These are phyloP conservation scores for Chrysopogon serrulatus DNA, from an alignment of 176 grass and related monocot genomes.

Conservation along the genomic window DNA sequence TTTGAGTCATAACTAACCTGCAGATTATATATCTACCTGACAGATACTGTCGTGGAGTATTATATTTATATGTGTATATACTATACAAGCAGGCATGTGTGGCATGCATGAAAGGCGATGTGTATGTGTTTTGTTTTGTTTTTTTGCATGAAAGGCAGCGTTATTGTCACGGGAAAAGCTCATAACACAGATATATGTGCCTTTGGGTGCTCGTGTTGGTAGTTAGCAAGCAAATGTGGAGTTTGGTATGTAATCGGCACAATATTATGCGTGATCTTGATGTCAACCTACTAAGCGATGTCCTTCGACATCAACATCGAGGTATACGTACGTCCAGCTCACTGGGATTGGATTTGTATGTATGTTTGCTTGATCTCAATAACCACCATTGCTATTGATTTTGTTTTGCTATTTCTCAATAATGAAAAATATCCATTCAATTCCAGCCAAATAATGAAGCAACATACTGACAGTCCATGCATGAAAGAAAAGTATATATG, in stretches of 20 bases:
- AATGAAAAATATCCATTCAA: not conserved
- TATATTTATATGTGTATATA: not conserved
- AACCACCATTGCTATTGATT: not conserved
- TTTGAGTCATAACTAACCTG: constrained; percentile 21
- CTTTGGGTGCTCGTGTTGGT: constrained; percentile 43
- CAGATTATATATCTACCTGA: not conserved
- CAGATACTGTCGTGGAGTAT: constrained; percentile 4
- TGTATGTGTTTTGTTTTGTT: not conserved
- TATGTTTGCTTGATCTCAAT: not conserved
- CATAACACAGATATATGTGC: not conserved
- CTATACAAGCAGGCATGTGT: not conserved
- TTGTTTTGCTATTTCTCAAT: not conserved
- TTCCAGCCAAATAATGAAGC: not conserved
- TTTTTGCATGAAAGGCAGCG: not conserved
- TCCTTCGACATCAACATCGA: constrained; percentile 13
- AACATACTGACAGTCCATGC: no score
- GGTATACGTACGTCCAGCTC: constrained; percentile 3
- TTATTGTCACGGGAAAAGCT: constrained; percentile 24
- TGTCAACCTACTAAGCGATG: constrained; percentile 22
- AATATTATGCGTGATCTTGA: constrained; percentile 38
- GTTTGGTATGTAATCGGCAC: constrained; percentile 44
- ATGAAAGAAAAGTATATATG: no score
- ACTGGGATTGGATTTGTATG: constrained; percentile 15
- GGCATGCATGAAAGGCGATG: not conserved
- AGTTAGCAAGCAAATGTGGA: constrained; percentile 57